Percentiles rank a stretch among this genome's conserved stretches.
Conservation (phyloP, 2,329 filamentous ascomycete species). For the Pestalotiopsis sp. region DNA sequence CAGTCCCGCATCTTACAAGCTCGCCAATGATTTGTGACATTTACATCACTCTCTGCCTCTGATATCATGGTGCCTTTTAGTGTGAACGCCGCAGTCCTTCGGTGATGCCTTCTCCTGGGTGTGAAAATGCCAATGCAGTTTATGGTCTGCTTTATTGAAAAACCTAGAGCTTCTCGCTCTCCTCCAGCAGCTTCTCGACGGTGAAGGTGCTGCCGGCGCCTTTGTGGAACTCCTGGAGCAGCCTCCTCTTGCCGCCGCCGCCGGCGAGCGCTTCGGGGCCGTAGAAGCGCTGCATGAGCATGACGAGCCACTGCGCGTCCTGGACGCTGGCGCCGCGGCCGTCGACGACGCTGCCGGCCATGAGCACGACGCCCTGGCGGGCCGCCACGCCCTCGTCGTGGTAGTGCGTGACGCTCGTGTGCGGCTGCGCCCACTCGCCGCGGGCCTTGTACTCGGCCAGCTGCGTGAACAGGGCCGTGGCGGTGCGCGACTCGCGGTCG, state of each 20-base stretch:
- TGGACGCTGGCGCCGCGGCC: slow-evolving; percentile 75
- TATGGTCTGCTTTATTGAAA: neutral
- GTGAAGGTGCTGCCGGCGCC: slow-evolving; percentile 76
- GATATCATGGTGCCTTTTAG: neutral
- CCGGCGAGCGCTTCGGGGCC: slow-evolving; percentile 58
- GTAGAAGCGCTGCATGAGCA: slow-evolving; percentile 96
- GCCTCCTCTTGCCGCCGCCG: slow-evolving; percentile 62
- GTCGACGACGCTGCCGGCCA: slow-evolving; percentile 80
- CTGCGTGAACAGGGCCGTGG: slow-evolving; percentile 88
- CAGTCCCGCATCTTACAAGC: neutral
- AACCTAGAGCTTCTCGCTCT: slow-evolving; percentile 76
- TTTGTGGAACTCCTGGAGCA: slow-evolving; percentile 80
- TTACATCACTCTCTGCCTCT: neutral
- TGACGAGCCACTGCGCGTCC: slow-evolving; percentile 86
- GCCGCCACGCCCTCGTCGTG: slow-evolving; percentile 66
- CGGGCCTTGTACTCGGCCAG: slow-evolving; percentile 90
- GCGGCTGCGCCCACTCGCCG: slow-evolving; percentile 86
- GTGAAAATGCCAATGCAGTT: neutral
- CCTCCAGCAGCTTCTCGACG: slow-evolving; percentile 83
- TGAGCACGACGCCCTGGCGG: slow-evolving; percentile 78
- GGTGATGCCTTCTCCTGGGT: neutral
- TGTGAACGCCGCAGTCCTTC: neutral
- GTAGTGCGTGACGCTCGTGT: slow-evolving; percentile 94
- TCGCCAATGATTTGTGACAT: neutral
- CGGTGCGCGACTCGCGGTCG: slow-evolving; percentile 64